Base-by-base conservation (phyloP, 2,329 filamentous ascomycete genomes). In the Venturia effusa region DNA sequence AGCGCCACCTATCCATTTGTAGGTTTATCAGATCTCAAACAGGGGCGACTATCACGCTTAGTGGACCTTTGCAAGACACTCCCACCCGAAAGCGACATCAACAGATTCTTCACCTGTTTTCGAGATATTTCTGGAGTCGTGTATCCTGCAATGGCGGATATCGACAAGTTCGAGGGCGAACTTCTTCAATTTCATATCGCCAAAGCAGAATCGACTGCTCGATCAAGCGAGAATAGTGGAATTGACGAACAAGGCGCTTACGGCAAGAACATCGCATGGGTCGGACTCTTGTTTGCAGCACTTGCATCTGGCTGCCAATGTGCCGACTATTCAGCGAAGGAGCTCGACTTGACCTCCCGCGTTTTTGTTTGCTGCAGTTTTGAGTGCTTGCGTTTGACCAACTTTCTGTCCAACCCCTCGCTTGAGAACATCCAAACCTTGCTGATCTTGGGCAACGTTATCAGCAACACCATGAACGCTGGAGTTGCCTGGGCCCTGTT, bases 351-450 rank as follows among this genome's bases (percentile, higher is more conserved):
- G 68, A 86, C 83, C 7, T 86, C 84, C 11, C 84, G 86, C 69
- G 84, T 87, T 37, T 86, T 65, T 82, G 81, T 86, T 4, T 87
- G 84, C 73, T 87, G 84, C 72, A 84, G 83, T 60, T 86, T 86
- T 66, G 84, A 87, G 70, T 86, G 84, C 68, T 75, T 86, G 32
- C 81, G 84, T 22, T 83, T 85, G 72, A 84, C 82, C 30, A 87
- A 87, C 67, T 87, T 86, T 70, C 70, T 87, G 8, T 86, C 84
- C 0, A 81, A 84, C 65, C 81, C 84, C 34, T 83, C 80, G 4
- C 74, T 86, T 41, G 83, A 86, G 66, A 84, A 81, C 51, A 84
- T 87, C 43, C 83, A 87, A 69, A 84, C 83, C 0, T 76, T 86
- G 27, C 73, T 86, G 3, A 82, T 86, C 15, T 83, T 87, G 37